A percentile compares a stretch with the other conserved stretches of the same genome.
Evolutionary conservation across 805 yeast genomes (phyloP).

Genomic region (Sugiyamaella lignohabitans): DNA sequence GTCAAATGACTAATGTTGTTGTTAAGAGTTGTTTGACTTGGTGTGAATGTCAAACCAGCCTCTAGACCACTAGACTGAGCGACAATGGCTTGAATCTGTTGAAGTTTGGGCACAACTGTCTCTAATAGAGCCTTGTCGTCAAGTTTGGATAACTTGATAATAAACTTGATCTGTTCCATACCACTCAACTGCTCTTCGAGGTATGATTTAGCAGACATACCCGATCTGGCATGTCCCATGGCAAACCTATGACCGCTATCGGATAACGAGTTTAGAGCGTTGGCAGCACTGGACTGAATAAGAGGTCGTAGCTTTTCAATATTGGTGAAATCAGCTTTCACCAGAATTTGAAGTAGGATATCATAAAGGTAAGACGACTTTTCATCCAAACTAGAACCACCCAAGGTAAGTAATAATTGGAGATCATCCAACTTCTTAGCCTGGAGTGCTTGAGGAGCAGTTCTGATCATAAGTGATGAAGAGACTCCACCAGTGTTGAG

Average conservation of each 20-base stretch:
- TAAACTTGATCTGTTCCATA: slow-evolving; percentile 66
- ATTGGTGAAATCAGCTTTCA: slow-evolving; percentile 59
- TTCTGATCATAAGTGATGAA: slow-evolving; percentile 49
- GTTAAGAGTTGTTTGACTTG: slow-evolving; percentile 53
- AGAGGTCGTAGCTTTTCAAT: slow-evolving; percentile 65
- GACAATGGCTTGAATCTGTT: slow-evolving; percentile 25
- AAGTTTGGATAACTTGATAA: slow-evolving; percentile 50
- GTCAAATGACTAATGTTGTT: slow-evolving; percentile 30
- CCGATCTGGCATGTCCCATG: slow-evolving; percentile 55
- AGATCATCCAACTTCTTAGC: slow-evolving; percentile 44
- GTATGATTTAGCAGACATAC: slow-evolving; percentile 55
- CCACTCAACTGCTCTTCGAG: slow-evolving; percentile 65
- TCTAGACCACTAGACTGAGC: slow-evolving; percentile 11
- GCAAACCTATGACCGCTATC: slow-evolving; percentile 88
- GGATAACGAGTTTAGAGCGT: slow-evolving; percentile 71
- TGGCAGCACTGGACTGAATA: slow-evolving; percentile 67
- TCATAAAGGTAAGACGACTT: slow-evolving; percentile 56
- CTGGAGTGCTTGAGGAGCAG: slow-evolving; percentile 10
- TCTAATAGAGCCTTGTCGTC: slow-evolving; percentile 46
- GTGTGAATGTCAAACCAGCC: slow-evolving; percentile 27
- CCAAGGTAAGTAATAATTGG: slow-evolving; percentile 47
- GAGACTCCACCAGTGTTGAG: slow-evolving; percentile 78
- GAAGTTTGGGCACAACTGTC: slow-evolving; percentile 56
- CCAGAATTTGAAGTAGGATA: slow-evolving; percentile 62
- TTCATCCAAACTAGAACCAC: slow-evolving; percentile 64